phyloP scores from a whole-genome alignment of 306 rosid genomes.

The Herpetospermum pedunculosum region DNA sequence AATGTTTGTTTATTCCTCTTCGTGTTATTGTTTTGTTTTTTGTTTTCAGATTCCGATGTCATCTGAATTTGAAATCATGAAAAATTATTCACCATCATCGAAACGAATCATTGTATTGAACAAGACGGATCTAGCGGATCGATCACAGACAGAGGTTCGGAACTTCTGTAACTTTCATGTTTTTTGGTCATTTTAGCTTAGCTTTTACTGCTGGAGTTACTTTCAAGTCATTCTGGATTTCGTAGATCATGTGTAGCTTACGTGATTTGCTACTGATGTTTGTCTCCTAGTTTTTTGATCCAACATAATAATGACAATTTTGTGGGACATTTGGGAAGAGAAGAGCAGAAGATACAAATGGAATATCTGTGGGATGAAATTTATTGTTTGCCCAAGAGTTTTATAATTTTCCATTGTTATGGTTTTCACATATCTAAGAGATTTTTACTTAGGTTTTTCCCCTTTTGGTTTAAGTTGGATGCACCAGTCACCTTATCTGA shows the following conservation, averaged over 20 bases:
- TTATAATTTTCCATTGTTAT: background rate
- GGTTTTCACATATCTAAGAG: background rate
- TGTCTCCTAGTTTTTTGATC: background rate
- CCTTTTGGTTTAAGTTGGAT: background rate
- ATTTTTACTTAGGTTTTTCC: too few relatives aligned
- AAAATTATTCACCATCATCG: constrained; percentile 10
- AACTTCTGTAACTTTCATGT: constrained; percentile 2
- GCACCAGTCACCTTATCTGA: background rate
- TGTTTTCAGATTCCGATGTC: constrained; percentile 59
- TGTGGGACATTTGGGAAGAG: background rate
- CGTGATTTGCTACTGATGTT: background rate
- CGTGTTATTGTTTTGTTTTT: too few relatives aligned
- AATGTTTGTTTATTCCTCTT: background rate
- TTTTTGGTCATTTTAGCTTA: background rate
- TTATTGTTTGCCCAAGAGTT: background rate
- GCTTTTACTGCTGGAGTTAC: background rate
- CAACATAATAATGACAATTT: background rate
- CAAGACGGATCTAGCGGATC: constrained; percentile 73
- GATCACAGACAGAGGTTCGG: constrained; percentile 35
- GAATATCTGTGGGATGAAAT: background rate
- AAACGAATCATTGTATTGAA: constrained; percentile 48
- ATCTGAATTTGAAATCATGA: constrained; percentile 35
- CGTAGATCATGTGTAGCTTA: background rate
- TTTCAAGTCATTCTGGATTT: background rate
- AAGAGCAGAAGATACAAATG: background rate